Evolutionary conservation across 768 basidiomycete species (phyloP), one percentile per base, ranked within the genome.

Genomic region (Termitomyces sp.): DNA sequence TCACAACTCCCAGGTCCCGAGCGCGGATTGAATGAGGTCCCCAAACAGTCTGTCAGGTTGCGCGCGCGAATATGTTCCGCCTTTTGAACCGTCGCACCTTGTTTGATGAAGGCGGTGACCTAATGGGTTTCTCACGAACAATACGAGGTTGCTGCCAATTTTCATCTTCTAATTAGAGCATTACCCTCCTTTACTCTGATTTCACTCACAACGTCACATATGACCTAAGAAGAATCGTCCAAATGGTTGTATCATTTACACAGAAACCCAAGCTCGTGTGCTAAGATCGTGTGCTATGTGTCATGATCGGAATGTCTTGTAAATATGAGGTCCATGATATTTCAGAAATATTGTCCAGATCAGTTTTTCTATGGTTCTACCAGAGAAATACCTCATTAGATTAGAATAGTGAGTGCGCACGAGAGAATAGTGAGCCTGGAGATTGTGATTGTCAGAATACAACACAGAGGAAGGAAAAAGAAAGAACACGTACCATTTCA

Each of bases 401-500:
- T 69, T 73, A 18, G 77, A 74, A 2, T 74, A 62, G 55, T 69
- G 73, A 13, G 71, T 65, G 12, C 73, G 71, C 50, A 74, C 76
- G 3, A 80, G 78, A 26, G 83, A 78, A 63, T 87, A 87, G 66
- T 81, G 86, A 29, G 82, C 84, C 84, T 86, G 24, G 31, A n/a
- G 43, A 32, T 37, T n/a, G 29, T 48, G 16, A 32, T 37, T n/a
- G 29, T 48, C 14, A 50, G 42, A 20, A 13, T 20, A 26, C 27
- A 32, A 27, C 16, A 29, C 37, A n/a, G 8, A 34, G 0, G 27
- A 54, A 56, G 43, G 24, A 22, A 16, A 18, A 48, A 14, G 29
- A 29, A 46, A 16, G 10, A 65, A 47, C 56, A 71, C 77, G 55
- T 57, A 88, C 95, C 95, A 98, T 98, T 72, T 97, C 92, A 65